These are phyloP conservation scores for Yarrowia galli DNA, from an alignment of 1,139 yeast genomes.

Conservation along the genomic window DNA sequence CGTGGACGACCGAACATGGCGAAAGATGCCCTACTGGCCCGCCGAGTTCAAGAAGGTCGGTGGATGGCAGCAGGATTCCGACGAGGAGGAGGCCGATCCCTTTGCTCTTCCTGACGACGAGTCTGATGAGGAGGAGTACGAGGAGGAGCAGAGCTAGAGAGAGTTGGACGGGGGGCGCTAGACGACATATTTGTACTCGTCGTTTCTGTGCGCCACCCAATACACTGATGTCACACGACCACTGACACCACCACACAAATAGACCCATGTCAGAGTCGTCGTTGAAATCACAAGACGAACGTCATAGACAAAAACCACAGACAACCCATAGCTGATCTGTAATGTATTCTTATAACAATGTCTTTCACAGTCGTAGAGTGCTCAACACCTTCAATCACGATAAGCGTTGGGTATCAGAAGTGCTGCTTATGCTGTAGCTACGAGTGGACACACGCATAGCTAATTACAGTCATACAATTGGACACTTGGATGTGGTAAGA, in stretches of 20 bases:
- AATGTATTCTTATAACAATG: neutral
- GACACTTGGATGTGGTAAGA: too few relatives aligned
- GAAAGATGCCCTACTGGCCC: conserved; percentile 52
- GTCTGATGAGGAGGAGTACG: conserved; percentile 41
- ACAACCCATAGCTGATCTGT: neutral
- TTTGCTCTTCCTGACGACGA: conserved; percentile 21
- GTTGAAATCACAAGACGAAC: too few relatives aligned
- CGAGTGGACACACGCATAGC: too few relatives aligned
- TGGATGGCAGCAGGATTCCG: conserved; percentile 44
- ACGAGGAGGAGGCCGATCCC: conserved; percentile 43
- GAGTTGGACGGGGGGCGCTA: neutral
- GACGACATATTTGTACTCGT: neutral
- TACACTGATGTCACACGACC: conserved; percentile 1
- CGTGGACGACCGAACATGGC: conserved; percentile 51
- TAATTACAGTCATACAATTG: too few relatives aligned
- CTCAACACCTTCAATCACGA: too few relatives aligned
- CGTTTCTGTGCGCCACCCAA: neutral
- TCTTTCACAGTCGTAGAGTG: too few relatives aligned
- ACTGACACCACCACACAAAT: neutral
- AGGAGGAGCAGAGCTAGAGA: conserved; percentile 36
- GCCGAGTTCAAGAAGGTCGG: conserved; percentile 47
- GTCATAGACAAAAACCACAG: neutral
- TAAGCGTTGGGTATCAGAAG: too few relatives aligned
- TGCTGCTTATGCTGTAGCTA: too few relatives aligned
- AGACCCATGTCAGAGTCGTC: neutral